Evolutionary conservation across 2,329 filamentous ascomycete genomes (phyloP), one percentile per base, ranked within the genome.

Genomic region (Fusarium napiforme): DNA sequence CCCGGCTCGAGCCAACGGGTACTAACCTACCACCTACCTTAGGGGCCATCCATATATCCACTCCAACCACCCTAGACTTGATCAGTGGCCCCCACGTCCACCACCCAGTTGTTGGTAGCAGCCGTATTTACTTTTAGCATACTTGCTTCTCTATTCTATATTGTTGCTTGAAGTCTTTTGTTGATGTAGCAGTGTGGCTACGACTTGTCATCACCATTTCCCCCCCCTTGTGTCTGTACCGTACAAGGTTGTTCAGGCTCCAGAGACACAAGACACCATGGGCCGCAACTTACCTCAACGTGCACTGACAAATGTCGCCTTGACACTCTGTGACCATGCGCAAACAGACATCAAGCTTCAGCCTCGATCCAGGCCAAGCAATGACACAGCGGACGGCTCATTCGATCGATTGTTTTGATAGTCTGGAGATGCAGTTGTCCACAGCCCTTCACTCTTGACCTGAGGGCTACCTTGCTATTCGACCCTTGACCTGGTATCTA

Each of bases 11-110:
- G n/a, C n/a, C n/a, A n/a, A n/a, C n/a, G n/a, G n/a, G n/a, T n/a
- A n/a, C n/a, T n/a, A n/a, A 28, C 28, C 28, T 28, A 28, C 28
- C 28, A 28, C 28, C 28, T 36, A 36, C n/a, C n/a, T n/a, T n/a
- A n/a, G 59, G 59, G 59, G 55, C 42, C 52, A 56, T 50, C 42
- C 52, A 56, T 50, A 58, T 73, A 74, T 58, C 67, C 50, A 55
- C 47, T 67, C 28, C 26, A n/a, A 21, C 39, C 19, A 40, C 34
- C 32, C 50, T 39, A 53, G 61, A 45, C 45, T 46, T 46, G 58
- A 64, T 37, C 57, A 45, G 42, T n/a, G 34, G 36, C 53, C 65
- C 66, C 67, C 61, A 62, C 67, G 50, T 62, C 39, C 30, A 45
- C 34, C 19, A 34, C 36, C 30, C 26, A 34, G 47, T 45, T n/a